Base-by-base conservation (phyloP, 2,329 filamentous ascomycete species). In the Aspergillus cejpii region DNA sequence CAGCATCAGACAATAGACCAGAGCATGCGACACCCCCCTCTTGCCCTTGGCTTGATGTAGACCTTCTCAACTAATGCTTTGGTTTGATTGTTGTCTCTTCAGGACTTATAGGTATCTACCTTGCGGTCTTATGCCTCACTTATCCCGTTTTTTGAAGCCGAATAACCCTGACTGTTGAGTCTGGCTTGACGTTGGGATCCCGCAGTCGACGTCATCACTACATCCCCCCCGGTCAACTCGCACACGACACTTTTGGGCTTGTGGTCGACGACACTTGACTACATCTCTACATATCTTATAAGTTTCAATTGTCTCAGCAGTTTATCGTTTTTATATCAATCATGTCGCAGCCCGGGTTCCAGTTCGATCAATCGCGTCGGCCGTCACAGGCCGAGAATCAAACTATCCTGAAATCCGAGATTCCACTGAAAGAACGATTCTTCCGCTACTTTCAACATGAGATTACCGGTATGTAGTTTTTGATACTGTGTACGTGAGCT, bases 401-500 rank as follows among this genome's bases (percentile, higher is more conserved):
- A 38, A 60, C 55, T 6, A 55, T 61, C 39, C 57, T 56, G 5
- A 67, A 62, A 45, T 56, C 61, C 3, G 67, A 69, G 33, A 62
- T 67, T 7, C 62, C 68, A 47, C 68, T 80, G 45, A 92, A 89
- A 55, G 84, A 91, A 60, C 80, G 80, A 28, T 95, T 95, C 72
- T 90, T 91, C 65, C 80, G 81, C 56, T 84, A 88, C 62, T 95
- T 95, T 60, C 83, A 87, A 54, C 76, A 82, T 56, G 83, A 86
- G 65, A 79, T 85, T 41, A 79, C 80, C 37, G 76, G 87, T 89
- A 71, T 64, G 73, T 56, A 33, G 26, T 41, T 20, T 27, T 8
- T 8, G n/a, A 39, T 27, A 37, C 19, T 31, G 33, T 19, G 37
- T 39, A 34, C 40, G 36, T 39, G 41, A 19, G 37, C 39, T 36